Evolutionary conservation across 257 asterid genomes (phyloP), one percentile per base, ranked within the genome.

Genomic region (Pogostemon cablin): DNA sequence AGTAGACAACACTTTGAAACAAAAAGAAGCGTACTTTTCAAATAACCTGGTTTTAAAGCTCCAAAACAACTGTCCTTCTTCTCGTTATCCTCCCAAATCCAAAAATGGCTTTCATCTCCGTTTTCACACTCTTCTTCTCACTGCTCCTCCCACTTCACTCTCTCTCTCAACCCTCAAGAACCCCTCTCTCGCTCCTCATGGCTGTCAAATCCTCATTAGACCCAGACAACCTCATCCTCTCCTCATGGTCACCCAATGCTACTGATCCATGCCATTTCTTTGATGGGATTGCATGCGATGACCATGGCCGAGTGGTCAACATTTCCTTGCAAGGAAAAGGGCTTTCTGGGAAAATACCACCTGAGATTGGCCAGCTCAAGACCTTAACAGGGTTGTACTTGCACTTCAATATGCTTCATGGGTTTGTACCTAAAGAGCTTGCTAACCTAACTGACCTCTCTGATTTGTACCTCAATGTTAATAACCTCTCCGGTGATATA

Each of bases 391-490:
- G 99, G 72, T 80, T 91, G 85, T 95, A 89, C 87, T 71, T 95
- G 71, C 99, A 95, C 75, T 95, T 95, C 81, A 95, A 95, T 65
- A 52, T 86, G 79, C 97, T 95, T 72, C 93, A 78, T 64, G 99
- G 98, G 63, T 69, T 65, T 84, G 89, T 95, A 58, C 99, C 99
- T 62, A 81, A 73, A 32, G 98, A 95, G 77, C 78, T 95, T 67
- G 90, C 95, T 63, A 67, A 76, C 65, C 82, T 95, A 81, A 75
- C 87, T 73, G 81, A 78, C 75, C 93, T 95, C 61, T 76, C 93
- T 17, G 98, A 95, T 75, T 83, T 95, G 90, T 95, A 95, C 81
- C 96, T 95, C 76, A 83, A 90, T 79, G 91, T 95, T n/a, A 95
- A 95, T 78, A 62, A 76, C 65, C 91, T 95, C 59, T 85, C 93